phyloP scores from a whole-genome alignment of 352 stramenopile species.

The Pilasporangium apinafurcum region DNA sequence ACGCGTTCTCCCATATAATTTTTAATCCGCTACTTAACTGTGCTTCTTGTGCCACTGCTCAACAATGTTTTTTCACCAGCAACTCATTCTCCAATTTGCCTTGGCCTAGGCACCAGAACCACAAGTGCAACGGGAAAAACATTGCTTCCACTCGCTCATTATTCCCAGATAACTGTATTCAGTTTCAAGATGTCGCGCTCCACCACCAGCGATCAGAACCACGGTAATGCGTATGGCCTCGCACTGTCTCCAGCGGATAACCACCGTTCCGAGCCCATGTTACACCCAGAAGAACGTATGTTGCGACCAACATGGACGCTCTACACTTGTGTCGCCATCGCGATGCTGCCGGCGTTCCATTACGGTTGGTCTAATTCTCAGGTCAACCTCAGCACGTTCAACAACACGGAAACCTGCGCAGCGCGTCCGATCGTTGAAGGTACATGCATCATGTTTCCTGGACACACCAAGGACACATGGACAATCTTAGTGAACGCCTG shows the following conservation, averaged over 20 bases:
- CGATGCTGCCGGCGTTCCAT: slow-evolving; percentile 40
- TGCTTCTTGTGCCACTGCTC: too few relatives aligned
- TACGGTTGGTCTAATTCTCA: slow-evolving; percentile 49
- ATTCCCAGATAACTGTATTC: neutral
- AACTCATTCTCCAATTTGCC: slow-evolving; percentile 5
- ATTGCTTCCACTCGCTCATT: neutral
- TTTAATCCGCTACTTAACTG: too few relatives aligned
- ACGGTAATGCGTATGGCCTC: too few relatives aligned
- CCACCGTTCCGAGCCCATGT: too few relatives aligned
- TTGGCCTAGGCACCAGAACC: slow-evolving; percentile 1
- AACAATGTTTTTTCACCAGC: too few relatives aligned
- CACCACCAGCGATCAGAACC: too few relatives aligned
- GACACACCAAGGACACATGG: slow-evolving; percentile 31
- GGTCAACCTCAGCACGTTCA: slow-evolving; percentile 56
- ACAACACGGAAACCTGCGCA: slow-evolving; percentile 39
- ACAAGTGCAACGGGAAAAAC: neutral
- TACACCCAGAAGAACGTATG: slow-evolving; percentile 1
- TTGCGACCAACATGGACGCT: slow-evolving; percentile 13
- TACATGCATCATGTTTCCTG: slow-evolving; percentile 30
- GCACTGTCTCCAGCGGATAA: too few relatives aligned
- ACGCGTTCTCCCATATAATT: too few relatives aligned
- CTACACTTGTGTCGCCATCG: slow-evolving; percentile 22
- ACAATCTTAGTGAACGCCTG: slow-evolving; percentile 41
- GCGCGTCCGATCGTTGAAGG: slow-evolving; percentile 14
- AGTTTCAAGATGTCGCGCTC: neutral